Evolutionary conservation across 306 rosid species (phyloP), one percentile per base, ranked within the genome.

Genomic region (Biancaea sappan): DNA sequence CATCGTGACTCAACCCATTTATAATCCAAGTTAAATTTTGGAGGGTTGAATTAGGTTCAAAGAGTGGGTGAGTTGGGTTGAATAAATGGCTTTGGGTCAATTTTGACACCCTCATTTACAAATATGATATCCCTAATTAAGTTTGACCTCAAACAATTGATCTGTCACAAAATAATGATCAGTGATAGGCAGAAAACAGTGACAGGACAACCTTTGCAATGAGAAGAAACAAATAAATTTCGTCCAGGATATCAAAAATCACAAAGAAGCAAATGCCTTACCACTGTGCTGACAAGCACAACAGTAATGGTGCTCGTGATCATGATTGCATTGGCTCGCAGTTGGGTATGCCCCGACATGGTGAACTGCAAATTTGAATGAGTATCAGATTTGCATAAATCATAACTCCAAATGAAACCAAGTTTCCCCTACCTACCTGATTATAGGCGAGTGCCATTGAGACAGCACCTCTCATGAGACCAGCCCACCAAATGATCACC

Each of bases 401-500:
- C 43, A 58, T 34, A 56, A 52, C 19, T 26, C 22, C 38, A 21
- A 50, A 61, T 69, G n/a, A 47, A 60, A 50, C 44, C 16, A 75
- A 52, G 35, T 69, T 31, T 44, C 77, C 66, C 79, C 57, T 84
- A 89, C 79, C 57, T 84, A 89, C 99, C 99, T 91, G 94, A 88
- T 92, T 92, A 82, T 94, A 94, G 18, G 99, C 97, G 2, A 94
- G 96, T 21, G 99, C 99, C 71, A 94, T 90, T 56, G 99, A 94
- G 64, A 94, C 97, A 51, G 97, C 98, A 47, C 97, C 97, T 87
- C 98, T 87, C 98, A 94, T 94, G 61, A 94, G 97, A 75, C 99
- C 99, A 77, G 97, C 97, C 99, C 97, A 91, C 99, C 97, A 92
- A 81, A 94, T 88, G 69, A 92, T 74, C 73, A 94, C 87, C 99